Base-by-base conservation (phyloP, 2,329 filamentous ascomycete species). In the Fusarium azukiicola region DNA sequence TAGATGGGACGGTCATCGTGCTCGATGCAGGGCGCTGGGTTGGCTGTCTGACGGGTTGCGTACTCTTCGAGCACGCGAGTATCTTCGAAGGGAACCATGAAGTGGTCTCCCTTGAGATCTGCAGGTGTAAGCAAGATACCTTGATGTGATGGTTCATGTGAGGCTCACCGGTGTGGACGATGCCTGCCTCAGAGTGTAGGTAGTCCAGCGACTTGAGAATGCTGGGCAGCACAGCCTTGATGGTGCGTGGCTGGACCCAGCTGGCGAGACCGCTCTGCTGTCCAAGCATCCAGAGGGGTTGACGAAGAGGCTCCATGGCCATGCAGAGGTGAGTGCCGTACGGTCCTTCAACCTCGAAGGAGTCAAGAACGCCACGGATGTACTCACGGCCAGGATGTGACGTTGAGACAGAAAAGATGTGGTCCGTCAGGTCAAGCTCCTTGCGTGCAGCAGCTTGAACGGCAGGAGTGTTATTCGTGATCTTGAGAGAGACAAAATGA, bases 141-240 rank as follows among this genome's bases (percentile, higher is more conserved):
- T 13, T 10, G 6, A n/a, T 7, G 7, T 16, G 3, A 27, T n/a
- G 14, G 5, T 36, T 12, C 36, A 11, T 8, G 7, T 40, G 8
- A 23, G 5, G 80, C 79, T 63, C 82, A 88, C 87, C 87, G 3
- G 87, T 89, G 81, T 90, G 86, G 44, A 90, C 86, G 66, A 85
- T 80, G 67, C 83, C 85, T 74, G 87, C 88, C 46, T 87, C 83
- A 2, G 84, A 80, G 75, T 90, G 87, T 9, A 89, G 83, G 76
- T 87, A 89, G 52, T 89, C 85, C 4, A 90, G 84, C 5, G 85
- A 85, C 56, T 82, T 71, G 17, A 90, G 85, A 70, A 90, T 83
- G 71, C 83, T 81, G 67, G 83, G 83, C 69, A 89, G 74, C n/a
- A 82, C 56, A 1, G 80, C 52, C 70, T 82, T 83, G 70, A 84